A percentile compares a stretch with the other conserved stretches of the same genome.
Conservation (phyloP, 2,329 filamentous ascomycete genomes). For the Trichophyton schoenleinii region DNA sequence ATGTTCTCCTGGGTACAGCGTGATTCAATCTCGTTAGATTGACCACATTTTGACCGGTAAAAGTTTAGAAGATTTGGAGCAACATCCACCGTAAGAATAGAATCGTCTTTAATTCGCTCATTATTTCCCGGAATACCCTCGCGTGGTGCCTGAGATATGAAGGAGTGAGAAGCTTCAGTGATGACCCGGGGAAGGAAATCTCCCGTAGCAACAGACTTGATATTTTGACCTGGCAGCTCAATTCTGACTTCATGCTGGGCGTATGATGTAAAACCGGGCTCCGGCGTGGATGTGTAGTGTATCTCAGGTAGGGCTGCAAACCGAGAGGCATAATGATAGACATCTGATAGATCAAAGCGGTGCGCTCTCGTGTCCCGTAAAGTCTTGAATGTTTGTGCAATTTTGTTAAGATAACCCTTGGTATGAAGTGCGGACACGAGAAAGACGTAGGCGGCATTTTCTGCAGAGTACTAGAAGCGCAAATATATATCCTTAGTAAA, state of each 20-base stretch:
- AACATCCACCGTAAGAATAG: neutral
- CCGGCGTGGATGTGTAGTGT: conserved; percentile 5
- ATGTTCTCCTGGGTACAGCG: neutral
- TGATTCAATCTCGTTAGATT: neutral
- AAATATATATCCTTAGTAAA: neutral
- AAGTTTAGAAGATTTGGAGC: neutral
- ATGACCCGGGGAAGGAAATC: conserved; percentile 21
- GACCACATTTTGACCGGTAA: neutral
- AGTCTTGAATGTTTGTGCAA: neutral
- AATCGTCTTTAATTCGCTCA: neutral
- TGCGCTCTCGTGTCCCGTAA: neutral
- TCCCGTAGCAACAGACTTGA: conserved; percentile 21
- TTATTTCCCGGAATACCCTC: neutral
- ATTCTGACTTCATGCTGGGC: conserved; percentile 18
- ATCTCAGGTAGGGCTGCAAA: conserved; percentile 24
- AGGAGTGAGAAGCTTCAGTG: conserved; percentile 25
- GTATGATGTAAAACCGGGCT: conserved; percentile 16
- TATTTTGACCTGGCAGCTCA: conserved; percentile 25
- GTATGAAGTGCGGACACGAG: neutral
- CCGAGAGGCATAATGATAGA: conserved; percentile 34
- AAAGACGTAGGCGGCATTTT: neutral
- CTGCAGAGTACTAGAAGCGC: neutral
- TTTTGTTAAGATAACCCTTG: neutral
- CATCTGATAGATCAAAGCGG: conserved; percentile 15
- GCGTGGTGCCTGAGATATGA: conserved; percentile 21